Percentiles rank a stretch among this genome's conserved stretches.
Conservation (phyloP, 257 asterid genomes). For the Gynochthodes officinalis region DNA sequence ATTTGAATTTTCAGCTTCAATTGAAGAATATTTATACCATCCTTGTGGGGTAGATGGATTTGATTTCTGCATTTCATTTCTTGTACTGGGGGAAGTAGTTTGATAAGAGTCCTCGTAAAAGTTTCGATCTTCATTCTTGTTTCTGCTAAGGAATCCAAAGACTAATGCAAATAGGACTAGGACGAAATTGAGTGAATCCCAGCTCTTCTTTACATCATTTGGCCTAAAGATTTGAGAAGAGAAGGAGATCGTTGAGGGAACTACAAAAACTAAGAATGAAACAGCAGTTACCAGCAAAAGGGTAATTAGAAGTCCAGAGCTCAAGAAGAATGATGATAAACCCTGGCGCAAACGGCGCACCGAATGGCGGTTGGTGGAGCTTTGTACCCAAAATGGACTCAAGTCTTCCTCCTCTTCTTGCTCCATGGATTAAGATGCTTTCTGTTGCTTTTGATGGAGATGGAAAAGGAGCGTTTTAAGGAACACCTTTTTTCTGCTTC, state of each 20-base stretch:
- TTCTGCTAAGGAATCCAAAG: constrained; percentile 76
- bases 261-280: constrained; percentile 48
- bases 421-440: constrained; percentile 10
- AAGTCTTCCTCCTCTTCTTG: constrained; percentile 51
- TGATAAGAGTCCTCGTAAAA: constrained; percentile 33
- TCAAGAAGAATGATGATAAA: constrained; percentile 46
- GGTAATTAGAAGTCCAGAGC: constrained; percentile 59
- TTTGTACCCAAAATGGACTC: constrained; percentile 80
- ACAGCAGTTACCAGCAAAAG: constrained; percentile 56
- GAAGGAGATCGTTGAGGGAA: constrained; percentile 52
- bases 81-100: constrained; percentile 24
- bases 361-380: constrained; percentile 52
- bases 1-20: constrained; percentile 24
- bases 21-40: constrained; percentile 27
- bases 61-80: constrained; percentile 24
- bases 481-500: constrained; percentile 4
- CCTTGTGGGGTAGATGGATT: constrained; percentile 40
- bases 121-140: constrained; percentile 45
- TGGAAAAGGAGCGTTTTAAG: constrained; percentile 12
- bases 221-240: constrained; percentile 61
- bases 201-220: constrained; percentile 63
- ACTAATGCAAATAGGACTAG: constrained; percentile 71
- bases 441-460: constrained; percentile 21
- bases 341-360: constrained; percentile 52
- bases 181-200: constrained; percentile 76